A percentile compares a stretch with the other conserved stretches of the same genome.
phyloP scores from a whole-genome alignment of 805 yeast genomes.

The Candida arabinofermentans region DNA sequence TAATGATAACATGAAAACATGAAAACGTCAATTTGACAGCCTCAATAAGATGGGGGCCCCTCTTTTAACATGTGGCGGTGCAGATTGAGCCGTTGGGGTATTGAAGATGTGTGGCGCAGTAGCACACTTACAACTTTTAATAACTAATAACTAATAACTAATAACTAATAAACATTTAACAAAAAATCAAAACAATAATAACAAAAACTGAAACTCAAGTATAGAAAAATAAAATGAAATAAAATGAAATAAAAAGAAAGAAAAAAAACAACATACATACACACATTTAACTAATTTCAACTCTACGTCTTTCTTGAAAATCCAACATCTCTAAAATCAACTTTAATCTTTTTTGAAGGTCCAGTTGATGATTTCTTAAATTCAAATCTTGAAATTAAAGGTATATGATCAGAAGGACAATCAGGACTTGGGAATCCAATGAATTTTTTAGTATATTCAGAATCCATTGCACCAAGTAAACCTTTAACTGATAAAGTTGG shows the following conservation, averaged over 20 bases:
- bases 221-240: not conserved
- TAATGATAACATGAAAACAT: too few species aligned
- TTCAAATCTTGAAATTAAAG: slow-evolving; percentile 76
- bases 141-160: too few species aligned
- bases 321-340: slow-evolving; percentile 27
- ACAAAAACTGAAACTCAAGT: not conserved
- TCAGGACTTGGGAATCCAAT: slow-evolving; percentile 94
- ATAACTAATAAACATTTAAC: too few species aligned
- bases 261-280: not conserved
- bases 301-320: slow-evolving; percentile 27
- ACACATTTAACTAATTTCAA: not conserved
- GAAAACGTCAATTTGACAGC: too few species aligned
- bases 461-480: slow-evolving; percentile 78
- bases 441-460: slow-evolving; percentile 65
- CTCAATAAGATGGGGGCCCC: too few species aligned
- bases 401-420: slow-evolving; percentile 92
- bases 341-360: slow-evolving; percentile 20
- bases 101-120: too few species aligned
- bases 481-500: slow-evolving; percentile 79
- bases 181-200: not conserved
- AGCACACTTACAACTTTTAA: too few species aligned
- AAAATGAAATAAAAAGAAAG: not conserved
- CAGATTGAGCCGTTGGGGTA: too few species aligned
- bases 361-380: slow-evolving; percentile 43
- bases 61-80: too few species aligned